Evolutionary conservation across 306 rosid species (phyloP), one percentile per base, ranked within the genome.

Genomic region (Sindora glabra): DNA sequence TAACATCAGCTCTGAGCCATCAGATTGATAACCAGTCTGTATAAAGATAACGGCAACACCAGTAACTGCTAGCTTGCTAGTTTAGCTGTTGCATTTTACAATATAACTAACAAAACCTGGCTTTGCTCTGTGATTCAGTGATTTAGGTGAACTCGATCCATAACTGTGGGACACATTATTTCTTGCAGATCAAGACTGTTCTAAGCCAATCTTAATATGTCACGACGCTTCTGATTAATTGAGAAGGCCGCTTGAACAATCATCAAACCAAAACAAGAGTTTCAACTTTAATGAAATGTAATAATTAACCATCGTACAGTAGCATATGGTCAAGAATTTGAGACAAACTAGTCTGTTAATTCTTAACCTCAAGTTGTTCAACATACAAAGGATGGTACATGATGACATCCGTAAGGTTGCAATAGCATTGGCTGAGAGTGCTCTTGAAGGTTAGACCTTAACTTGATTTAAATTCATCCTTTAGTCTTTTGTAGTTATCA

Each of bases 401-500:
- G 59, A 46, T 32, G 37, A 47, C 55, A 68, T 62, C 21, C 62
- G 63, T 69, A 29, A 41, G 36, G 64, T 27, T 51, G 61, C 56
- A 47, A 46, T 59, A 63, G 18, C 50, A 52, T 47, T 51, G 18
- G 32, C 59, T 65, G 38, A 33, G 10, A 49, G 22, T 59, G 12
- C 40, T 18, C 22, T 45, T 47, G 22, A 49, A 57, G 44, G 37
- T 22, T 66, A 18, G 29, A 46, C 63, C 65, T 25, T 34, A 68
- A 26, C 68, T 16, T 42, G 45, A 59, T 18, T 48, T 42, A 22
- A 50, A 75, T 47, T 69, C 65, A 14, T 27, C 32, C 14, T 46
- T 69, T 74, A 90, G 17, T 90, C 96, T 78, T 85, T 90, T 2
- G 86, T 61, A 38, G 94, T 90, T 57, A 86, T 76, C 67, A 90